Evolutionary conservation across 2,329 filamentous ascomycete genomes (phyloP), one percentile per base, ranked within the genome.

Genomic region (Botrytis paeoniae): DNA sequence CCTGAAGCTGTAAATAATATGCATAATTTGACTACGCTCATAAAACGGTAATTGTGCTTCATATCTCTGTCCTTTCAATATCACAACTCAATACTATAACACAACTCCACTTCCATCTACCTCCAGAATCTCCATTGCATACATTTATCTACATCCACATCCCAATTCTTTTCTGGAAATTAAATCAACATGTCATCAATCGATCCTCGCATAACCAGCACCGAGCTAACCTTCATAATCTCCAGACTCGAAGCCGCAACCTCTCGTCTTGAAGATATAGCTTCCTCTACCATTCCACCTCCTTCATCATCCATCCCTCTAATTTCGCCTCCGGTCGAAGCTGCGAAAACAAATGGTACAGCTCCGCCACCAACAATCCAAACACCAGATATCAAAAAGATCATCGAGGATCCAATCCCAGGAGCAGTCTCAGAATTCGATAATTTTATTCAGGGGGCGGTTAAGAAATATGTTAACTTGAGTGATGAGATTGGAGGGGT

Each of bases 1-100:
- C 51, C 51, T 57, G 51, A 57, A 57, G 89, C 91, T 77, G 85
- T 90, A 75, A 93, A 88, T 84, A 93, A 94, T 80, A 98, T 98
- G 94, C 91, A 98, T 84, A 98, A 97, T 82, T 86, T 99, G 76
- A 97, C 94, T 51, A 99, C 96, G 71, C 89, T 99, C 80, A 98
- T 99, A 86, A 99, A 99, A 89, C 91, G 96, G 96, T 98, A 89
- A 79, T 89, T 84, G 39, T 57, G 7, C 64, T 57, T 75, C 69
- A 74, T 73, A 72, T 64, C 51, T 48, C 71, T 75, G 22, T 64
- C 59, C 39, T 70, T 45, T 48, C 54, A 60, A 61, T 12, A n/a
- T 60, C 57, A 43, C n/a, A 59, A 32, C 66, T 25, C 54, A 60
- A 69, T 20, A 37, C 57, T 69, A n/a, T 12, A 43, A 41, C 37